Conservation (phyloP, 148 eudicot species). For the Agrostemma githago region DNA sequence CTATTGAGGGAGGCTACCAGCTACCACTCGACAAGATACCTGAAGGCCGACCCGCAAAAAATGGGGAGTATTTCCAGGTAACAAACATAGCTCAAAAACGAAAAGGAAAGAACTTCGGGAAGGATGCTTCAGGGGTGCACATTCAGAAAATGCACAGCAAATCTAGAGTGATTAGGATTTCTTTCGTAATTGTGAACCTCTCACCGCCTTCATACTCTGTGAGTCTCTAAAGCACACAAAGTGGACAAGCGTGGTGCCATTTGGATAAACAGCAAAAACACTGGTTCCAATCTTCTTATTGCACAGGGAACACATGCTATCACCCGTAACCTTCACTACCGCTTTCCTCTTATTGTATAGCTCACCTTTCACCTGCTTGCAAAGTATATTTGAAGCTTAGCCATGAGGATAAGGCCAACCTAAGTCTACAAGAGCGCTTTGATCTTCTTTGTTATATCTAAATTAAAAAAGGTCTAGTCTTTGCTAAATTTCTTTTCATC, state of each 20-base stretch:
- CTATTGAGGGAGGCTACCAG: not conserved
- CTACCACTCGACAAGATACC: not conserved
- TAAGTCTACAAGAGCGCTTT: not conserved
- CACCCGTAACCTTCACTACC: constrained; percentile 75
- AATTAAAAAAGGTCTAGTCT: not conserved
- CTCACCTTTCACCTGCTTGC: constrained; percentile 80
- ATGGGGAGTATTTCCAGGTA: not conserved
- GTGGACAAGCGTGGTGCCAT: constrained; percentile 84
- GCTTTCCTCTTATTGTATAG: constrained; percentile 74
- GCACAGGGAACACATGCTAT: constrained; percentile 90
- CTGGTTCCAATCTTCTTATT: constrained; percentile 96
- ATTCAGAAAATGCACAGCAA: not conserved
- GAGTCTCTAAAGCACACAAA: constrained; percentile 96
- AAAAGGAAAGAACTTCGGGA: not conserved
- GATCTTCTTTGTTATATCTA: not conserved
- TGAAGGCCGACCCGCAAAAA: not conserved
- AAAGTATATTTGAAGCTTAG: not conserved
- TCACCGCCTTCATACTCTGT: constrained; percentile 87
- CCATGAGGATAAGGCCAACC: not conserved
- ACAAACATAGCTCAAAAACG: not conserved
- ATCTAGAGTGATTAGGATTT: constrained; percentile 23
- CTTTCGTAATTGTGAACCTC: constrained; percentile 52
- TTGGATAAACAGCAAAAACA: constrained; percentile 98
- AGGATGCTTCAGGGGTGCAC: not conserved
- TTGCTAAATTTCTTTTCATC: not conserved